A percentile compares a stretch with the other conserved stretches of the same genome.
phyloP scores from a whole-genome alignment of 768 basidiomycete species.

The Tubosaeta sp. region DNA sequence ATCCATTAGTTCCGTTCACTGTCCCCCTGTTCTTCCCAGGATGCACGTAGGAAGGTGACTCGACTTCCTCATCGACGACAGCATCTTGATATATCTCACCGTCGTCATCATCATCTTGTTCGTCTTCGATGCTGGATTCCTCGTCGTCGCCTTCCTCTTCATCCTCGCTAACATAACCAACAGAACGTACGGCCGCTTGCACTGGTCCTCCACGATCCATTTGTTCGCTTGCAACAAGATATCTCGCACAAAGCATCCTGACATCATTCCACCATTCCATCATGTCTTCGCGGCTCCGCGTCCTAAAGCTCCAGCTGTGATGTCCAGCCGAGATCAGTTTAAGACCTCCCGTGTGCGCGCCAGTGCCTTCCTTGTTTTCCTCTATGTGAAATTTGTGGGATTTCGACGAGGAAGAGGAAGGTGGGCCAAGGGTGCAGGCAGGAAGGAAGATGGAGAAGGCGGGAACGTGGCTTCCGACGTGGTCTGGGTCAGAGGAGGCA shows the following conservation, averaged over 20 bases:
- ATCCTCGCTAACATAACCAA: constrained; percentile 84
- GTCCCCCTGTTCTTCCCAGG: constrained; percentile 38
- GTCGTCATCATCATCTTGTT: constrained; percentile 48
- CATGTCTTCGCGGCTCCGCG: constrained; percentile 91
- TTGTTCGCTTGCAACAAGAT: constrained; percentile 89
- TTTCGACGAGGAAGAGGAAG: constrained; percentile 59
- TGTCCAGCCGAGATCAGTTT: constrained; percentile 37
- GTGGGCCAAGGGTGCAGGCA: constrained; percentile 92
- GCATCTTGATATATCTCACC: constrained; percentile 43
- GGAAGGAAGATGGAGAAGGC: constrained; percentile 89
- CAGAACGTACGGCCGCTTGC: constrained; percentile 84
- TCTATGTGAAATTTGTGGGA: constrained; percentile 98
- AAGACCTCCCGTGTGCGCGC: constrained; percentile 53
- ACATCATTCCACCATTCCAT: constrained; percentile 99
- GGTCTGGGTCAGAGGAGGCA: constrained; percentile 65
- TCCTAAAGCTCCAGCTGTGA: constrained; percentile 86
- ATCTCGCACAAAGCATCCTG: constrained; percentile 87
- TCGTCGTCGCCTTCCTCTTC: constrained; percentile 56
- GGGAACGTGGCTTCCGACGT: constrained; percentile 50
- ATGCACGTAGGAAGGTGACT: constrained; percentile 60
- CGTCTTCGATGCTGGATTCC: constrained; percentile 46
- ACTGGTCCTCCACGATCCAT: constrained; percentile 92
- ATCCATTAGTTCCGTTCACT: constrained; percentile 52
- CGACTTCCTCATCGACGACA: constrained; percentile 38
- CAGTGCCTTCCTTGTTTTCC: constrained; percentile 77